A percentile compares a stretch with the other conserved stretches of the same genome.
These are phyloP conservation scores for Pythium aquatile DNA, from an alignment of 352 stramenopile genomes.

Conservation along the genomic window DNA sequence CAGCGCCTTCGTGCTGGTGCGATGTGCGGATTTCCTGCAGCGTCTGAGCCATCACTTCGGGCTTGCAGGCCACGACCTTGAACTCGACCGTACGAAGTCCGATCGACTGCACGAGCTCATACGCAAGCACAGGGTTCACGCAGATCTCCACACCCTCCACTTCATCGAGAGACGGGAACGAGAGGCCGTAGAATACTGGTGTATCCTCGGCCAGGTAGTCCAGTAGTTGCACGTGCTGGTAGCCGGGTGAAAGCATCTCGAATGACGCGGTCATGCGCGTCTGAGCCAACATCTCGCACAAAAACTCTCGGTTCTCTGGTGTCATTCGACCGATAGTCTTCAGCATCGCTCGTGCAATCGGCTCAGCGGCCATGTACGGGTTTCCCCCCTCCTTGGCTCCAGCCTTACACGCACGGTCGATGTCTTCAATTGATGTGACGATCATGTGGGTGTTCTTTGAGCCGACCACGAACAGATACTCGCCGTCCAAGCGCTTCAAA, in stretches of 20 bases:
- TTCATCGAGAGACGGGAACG: slow-evolving; percentile 43
- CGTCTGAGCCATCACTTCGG: slow-evolving; percentile 29
- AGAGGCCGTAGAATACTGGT: slow-evolving; percentile 79
- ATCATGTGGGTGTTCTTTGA: slow-evolving; percentile 85
- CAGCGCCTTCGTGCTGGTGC: slow-evolving; percentile 70
- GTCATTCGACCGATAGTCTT: slow-evolving; percentile 39
- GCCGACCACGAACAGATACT: slow-evolving; percentile 67
- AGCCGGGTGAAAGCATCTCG: slow-evolving; percentile 63
- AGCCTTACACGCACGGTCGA: slow-evolving; percentile 33
- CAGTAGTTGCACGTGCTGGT: slow-evolving; percentile 79
- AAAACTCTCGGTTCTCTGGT: slow-evolving; percentile 34
- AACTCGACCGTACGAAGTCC: slow-evolving; percentile 66
- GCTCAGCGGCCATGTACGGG: slow-evolving; percentile 47
- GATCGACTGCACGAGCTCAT: slow-evolving; percentile 49
- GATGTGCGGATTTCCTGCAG: slow-evolving; percentile 44
- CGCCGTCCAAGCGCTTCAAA: slow-evolving; percentile 61
- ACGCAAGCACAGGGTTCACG: slow-evolving; percentile 73
- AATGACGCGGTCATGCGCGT: slow-evolving; percentile 75
- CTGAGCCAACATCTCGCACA: slow-evolving; percentile 79
- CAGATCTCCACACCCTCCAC: slow-evolving; percentile 61
- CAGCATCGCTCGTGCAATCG: slow-evolving; percentile 53
- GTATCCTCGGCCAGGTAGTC: slow-evolving; percentile 67
- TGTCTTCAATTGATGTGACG: slow-evolving; percentile 44
- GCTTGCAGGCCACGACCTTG: slow-evolving; percentile 45
- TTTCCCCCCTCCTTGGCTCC: slow-evolving; percentile 30